Evolutionary conservation across 2,329 filamentous ascomycete genomes (phyloP).

Genomic region (Elsinoe australis): DNA sequence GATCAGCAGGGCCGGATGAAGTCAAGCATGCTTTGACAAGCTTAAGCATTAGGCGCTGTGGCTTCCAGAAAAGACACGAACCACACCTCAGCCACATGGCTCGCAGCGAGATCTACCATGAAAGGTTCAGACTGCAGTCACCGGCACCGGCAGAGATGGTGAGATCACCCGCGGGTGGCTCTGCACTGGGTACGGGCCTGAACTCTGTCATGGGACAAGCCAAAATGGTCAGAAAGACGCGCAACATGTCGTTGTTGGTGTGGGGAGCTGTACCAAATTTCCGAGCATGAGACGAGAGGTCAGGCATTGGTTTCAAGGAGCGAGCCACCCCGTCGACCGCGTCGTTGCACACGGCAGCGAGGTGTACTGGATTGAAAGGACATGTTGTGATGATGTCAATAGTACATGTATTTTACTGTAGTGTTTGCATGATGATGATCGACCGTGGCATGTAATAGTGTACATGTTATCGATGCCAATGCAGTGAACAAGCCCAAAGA

Average conservation of each 20-base stretch:
- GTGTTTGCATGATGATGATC: too few relatives aligned
- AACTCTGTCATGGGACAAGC: neutral
- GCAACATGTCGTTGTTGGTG: neutral
- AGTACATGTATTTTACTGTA: too few relatives aligned
- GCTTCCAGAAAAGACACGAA: too few relatives aligned
- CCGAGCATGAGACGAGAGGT: constrained; percentile 12
- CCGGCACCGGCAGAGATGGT: too few relatives aligned
- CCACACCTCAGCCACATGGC: too few relatives aligned
- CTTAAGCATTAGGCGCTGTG: too few relatives aligned
- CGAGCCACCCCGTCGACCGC: neutral
- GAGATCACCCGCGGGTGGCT: too few relatives aligned
- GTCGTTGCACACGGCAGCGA: neutral
- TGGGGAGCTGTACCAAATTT: constrained; percentile 12
- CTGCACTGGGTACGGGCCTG: too few relatives aligned
- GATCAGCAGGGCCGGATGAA: neutral
- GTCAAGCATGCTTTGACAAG: too few relatives aligned
- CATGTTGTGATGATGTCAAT: too few relatives aligned
- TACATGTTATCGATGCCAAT: constrained; percentile 12
- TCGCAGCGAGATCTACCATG: neutral
- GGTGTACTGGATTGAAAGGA: too few relatives aligned
- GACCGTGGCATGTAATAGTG: neutral
- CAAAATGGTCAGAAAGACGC: neutral
- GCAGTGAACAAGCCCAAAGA: neutral
- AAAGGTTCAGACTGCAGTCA: neutral
- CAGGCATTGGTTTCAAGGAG: constrained; percentile 12